Percentiles rank a stretch among this genome's conserved stretches.
Conservation (phyloP, 768 basidiomycete species). For the Kwoniella newhampshirensis region DNA sequence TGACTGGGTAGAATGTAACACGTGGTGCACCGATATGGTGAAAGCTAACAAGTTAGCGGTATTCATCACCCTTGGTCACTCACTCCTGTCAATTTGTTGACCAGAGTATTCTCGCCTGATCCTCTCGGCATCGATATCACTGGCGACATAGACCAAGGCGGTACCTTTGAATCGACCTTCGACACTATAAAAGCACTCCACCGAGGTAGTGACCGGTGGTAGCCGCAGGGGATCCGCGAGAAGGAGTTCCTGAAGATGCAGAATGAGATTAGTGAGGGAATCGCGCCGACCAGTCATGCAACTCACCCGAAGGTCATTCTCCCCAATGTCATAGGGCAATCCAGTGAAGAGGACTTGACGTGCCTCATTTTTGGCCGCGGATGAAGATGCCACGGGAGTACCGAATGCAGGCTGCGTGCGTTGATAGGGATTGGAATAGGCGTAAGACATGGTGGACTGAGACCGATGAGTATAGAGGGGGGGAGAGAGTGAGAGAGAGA, state of each 20-base stretch:
- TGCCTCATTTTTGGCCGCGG: constrained; percentile 6
- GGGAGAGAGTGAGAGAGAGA: neutral
- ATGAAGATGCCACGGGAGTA: neutral
- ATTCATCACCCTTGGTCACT: constrained; percentile 7
- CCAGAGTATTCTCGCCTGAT: constrained; percentile 34
- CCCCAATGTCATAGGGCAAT: constrained; percentile 32
- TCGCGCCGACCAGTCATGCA: neutral
- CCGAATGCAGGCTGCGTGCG: constrained; percentile 4
- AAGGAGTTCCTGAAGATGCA: constrained; percentile 25
- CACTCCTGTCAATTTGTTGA: constrained; percentile 37
- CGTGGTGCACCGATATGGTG: constrained; percentile 33
- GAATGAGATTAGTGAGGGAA: neutral
- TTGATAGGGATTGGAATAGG: constrained; percentile 24
- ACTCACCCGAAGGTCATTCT: constrained; percentile 33
- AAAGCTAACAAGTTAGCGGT: constrained; percentile 23
- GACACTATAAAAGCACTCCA: constrained; percentile 18
- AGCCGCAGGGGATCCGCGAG: constrained; percentile 26
- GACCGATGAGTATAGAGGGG: neutral
- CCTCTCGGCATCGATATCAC: constrained; percentile 31
- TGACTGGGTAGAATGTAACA: constrained; percentile 31
- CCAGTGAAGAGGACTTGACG: constrained; percentile 37
- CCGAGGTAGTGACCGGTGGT: constrained; percentile 24
- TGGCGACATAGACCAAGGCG: constrained; percentile 30
- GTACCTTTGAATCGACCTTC: constrained; percentile 26
- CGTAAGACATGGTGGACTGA: constrained; percentile 10